These are phyloP conservation scores for Saccharum spontaneum DNA, from an alignment of 176 grass and related monocot genomes.

Conservation along the genomic window DNA sequence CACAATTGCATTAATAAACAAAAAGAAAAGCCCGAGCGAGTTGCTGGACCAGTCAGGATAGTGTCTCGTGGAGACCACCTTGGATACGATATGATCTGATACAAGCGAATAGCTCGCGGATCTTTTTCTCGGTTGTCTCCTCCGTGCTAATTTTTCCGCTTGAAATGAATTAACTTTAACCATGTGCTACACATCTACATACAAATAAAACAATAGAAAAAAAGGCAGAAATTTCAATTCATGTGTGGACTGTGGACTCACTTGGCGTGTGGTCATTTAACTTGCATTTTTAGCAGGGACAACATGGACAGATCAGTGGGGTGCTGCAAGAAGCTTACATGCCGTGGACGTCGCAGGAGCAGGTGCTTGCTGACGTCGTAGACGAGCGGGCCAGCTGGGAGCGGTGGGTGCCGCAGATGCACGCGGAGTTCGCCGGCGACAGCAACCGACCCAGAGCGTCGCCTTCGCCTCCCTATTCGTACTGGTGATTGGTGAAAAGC, in stretches of 20 bases:
- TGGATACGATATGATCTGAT: constrained; percentile 25
- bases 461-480: constrained; percentile 34
- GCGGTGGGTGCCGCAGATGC: constrained; percentile 62
- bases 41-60: constrained; percentile 48
- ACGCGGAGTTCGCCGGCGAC: constrained; percentile 38
- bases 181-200: neutral
- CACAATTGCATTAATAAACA: constrained; percentile 29
- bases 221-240: neutral
- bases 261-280: neutral
- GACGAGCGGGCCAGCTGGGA: constrained; percentile 35
- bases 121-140: constrained; percentile 5
- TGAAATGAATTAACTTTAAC: neutral
- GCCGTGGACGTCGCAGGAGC: constrained; percentile 35
- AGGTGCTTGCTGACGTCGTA: constrained; percentile 22
- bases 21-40: neutral
- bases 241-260: neutral
- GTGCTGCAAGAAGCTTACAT: constrained; percentile 30
- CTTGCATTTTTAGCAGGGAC: constrained; percentile 42
- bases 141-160: neutral
- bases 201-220: neutral
- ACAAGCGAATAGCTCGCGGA: neutral
- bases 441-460: constrained; percentile 45
- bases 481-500: constrained; percentile 39
- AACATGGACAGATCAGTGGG: constrained; percentile 16
- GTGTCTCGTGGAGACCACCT: constrained; percentile 43